These are phyloP conservation scores for Sonneratia alba DNA, from an alignment of 345 rosid genomes.

Conservation along the genomic window DNA sequence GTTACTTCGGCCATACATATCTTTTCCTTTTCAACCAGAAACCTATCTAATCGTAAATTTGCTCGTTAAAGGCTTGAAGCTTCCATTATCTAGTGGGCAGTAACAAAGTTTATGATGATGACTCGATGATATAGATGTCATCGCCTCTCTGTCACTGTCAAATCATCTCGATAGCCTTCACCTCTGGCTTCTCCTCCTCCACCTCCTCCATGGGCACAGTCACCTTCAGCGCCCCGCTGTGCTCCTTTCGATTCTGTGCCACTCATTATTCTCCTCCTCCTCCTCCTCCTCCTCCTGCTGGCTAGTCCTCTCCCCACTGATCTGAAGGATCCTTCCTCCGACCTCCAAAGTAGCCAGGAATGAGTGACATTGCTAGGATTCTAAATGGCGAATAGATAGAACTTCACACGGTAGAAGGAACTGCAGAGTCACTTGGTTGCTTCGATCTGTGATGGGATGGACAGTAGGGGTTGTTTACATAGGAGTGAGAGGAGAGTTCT, in stretches of 20 bases:
- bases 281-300: conserved; percentile 19
- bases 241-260: conserved; percentile 36
- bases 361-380: conserved; percentile 6
- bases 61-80: too few relatives aligned
- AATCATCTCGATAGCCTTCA: conserved; percentile 38
- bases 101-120: too few relatives aligned
- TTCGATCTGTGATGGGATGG: background rate
- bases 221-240: conserved; percentile 41
- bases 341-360: conserved; percentile 9
- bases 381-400: too few relatives aligned
- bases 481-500: background rate
- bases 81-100: too few relatives aligned
- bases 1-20: too few relatives aligned
- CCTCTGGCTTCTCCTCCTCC: conserved; percentile 28
- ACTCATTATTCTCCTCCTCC: conserved; percentile 31
- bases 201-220: conserved; percentile 25
- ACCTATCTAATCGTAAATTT: too few relatives aligned
- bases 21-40: too few relatives aligned
- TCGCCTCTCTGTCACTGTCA: too few relatives aligned
- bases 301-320: conserved; percentile 24
- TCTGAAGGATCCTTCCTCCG: conserved; percentile 21
- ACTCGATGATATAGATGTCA: too few relatives aligned
- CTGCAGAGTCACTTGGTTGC: background rate
- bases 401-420: background rate
- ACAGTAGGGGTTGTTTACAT: background rate